These are phyloP conservation scores for Parsonsia alboflavescens DNA, from an alignment of 257 asterid species.

Conservation along the genomic window DNA sequence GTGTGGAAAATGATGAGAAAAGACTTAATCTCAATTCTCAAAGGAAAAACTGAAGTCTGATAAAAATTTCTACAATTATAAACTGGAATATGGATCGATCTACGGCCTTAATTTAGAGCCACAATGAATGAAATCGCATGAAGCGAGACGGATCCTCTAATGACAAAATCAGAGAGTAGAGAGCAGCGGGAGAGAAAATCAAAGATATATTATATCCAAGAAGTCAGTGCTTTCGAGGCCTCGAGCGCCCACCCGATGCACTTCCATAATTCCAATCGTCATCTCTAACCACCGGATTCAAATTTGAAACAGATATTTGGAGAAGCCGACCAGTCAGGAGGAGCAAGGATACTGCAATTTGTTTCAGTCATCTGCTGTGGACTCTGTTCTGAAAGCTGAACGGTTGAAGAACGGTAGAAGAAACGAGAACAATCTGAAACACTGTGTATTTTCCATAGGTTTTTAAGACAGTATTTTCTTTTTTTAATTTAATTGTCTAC, in stretches of 20 bases:
- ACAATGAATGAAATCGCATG: neutral
- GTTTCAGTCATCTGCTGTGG: too few relatives aligned
- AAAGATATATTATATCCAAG: constrained; percentile 15
- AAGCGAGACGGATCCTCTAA: neutral
- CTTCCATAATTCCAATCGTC: constrained; percentile 31
- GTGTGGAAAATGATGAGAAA: neutral
- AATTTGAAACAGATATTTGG: neutral
- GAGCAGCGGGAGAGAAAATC: neutral
- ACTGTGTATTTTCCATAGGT: too few relatives aligned
- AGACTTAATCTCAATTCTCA: neutral
- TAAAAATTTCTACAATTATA: neutral
- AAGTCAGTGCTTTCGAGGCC: constrained; percentile 29
- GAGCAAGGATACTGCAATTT: neutral
- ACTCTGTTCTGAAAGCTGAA: too few relatives aligned
- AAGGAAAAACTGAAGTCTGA: neutral
- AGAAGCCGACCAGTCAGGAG: neutral
- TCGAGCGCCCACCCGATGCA: constrained; percentile 26
- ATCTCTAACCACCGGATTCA: constrained; percentile 4
- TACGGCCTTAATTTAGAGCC: neutral
- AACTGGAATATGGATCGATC: neutral
- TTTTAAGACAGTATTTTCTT: too few relatives aligned
- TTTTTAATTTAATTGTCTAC: too few relatives aligned
- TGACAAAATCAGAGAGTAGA: neutral
- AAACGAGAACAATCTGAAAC: too few relatives aligned
- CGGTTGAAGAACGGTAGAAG: too few relatives aligned